Percentiles rank a stretch among this genome's conserved stretches.
phyloP scores from a whole-genome alignment of 1,139 yeast species.

The Hemisphaericaspora xylofermentans region DNA sequence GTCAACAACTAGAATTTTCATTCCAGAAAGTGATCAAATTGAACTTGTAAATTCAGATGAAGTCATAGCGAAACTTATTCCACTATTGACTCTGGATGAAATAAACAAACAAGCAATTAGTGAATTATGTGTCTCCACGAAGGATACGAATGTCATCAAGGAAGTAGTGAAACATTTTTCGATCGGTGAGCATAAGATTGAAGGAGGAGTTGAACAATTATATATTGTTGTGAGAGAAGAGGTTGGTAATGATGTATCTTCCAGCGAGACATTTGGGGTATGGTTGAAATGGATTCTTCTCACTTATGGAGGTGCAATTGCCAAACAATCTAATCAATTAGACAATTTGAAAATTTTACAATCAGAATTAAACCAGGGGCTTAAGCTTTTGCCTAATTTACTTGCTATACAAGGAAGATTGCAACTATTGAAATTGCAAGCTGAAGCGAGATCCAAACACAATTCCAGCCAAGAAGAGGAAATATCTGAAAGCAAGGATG shows the following conservation, averaged over 20 bases:
- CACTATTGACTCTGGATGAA: slow-evolving; percentile 9
- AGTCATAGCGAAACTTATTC: slow-evolving; percentile 17
- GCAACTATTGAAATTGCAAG: slow-evolving; percentile 40
- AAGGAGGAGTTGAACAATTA: slow-evolving; percentile 18
- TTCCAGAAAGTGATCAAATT: slow-evolving; percentile 14
- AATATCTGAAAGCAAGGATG: slow-evolving; percentile 26
- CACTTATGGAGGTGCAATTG: slow-evolving; percentile 43
- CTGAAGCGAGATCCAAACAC: slow-evolving; percentile 31
- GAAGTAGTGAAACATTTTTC: slow-evolving; percentile 22
- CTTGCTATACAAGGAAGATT: slow-evolving; percentile 46
- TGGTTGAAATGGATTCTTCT: slow-evolving; percentile 55
- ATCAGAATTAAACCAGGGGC: slow-evolving; percentile 27
- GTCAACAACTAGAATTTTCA: slow-evolving; percentile 3
- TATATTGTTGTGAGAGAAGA: slow-evolving; percentile 34
- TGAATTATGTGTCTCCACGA: slow-evolving; percentile 35
- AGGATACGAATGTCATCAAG: slow-evolving; percentile 34
- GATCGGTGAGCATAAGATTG: not conserved
- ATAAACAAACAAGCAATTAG: slow-evolving; percentile 17
- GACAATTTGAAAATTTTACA: slow-evolving; percentile 33
- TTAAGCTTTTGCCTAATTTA: slow-evolving; percentile 38
- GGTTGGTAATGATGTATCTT: slow-evolving; percentile 36
- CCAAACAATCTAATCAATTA: slow-evolving; percentile 31
- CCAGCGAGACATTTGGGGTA: slow-evolving; percentile 29
- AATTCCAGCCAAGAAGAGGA: slow-evolving; percentile 13
- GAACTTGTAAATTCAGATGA: slow-evolving; percentile 24